These are phyloP conservation scores for Alternaria sp. DNA, from an alignment of 2,329 filamentous ascomycete species.

Conservation along the genomic window DNA sequence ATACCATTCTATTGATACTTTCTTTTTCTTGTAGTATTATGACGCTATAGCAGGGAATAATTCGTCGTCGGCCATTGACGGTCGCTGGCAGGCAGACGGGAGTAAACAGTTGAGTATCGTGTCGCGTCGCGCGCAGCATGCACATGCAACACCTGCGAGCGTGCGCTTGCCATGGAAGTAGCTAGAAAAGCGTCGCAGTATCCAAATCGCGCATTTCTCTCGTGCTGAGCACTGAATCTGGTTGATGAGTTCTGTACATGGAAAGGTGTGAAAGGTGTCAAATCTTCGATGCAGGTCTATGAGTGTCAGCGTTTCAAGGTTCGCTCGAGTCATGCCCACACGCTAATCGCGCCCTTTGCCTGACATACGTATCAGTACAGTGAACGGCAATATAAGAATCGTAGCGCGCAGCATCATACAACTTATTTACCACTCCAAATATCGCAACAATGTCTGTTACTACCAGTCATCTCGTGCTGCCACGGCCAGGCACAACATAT, in stretches of 20 bases:
- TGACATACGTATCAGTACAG: background rate
- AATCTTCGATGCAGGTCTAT: background rate
- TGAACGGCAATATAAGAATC: background rate
- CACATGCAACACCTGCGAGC: background rate
- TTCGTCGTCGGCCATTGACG: background rate
- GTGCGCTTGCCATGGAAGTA: background rate
- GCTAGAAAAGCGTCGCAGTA: background rate
- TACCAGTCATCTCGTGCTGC: conserved; percentile 26
- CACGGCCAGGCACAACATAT: conserved; percentile 32
- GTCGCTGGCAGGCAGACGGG: background rate
- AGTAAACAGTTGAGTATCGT: background rate
- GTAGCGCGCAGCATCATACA: background rate
- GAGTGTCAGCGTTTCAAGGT: background rate
- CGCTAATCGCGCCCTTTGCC: background rate
- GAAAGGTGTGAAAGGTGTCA: background rate
- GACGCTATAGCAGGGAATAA: background rate
- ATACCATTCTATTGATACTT: background rate
- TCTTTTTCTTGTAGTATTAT: background rate
- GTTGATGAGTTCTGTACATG: background rate
- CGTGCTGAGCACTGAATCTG: background rate
- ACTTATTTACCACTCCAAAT: background rate
- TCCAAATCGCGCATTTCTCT: background rate
- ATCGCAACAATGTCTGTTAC: background rate
- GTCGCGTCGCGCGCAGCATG: background rate
- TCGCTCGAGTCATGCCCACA: background rate